Base-by-base conservation (phyloP, 805 yeast genomes). In the Teunomyces kruisii region DNA sequence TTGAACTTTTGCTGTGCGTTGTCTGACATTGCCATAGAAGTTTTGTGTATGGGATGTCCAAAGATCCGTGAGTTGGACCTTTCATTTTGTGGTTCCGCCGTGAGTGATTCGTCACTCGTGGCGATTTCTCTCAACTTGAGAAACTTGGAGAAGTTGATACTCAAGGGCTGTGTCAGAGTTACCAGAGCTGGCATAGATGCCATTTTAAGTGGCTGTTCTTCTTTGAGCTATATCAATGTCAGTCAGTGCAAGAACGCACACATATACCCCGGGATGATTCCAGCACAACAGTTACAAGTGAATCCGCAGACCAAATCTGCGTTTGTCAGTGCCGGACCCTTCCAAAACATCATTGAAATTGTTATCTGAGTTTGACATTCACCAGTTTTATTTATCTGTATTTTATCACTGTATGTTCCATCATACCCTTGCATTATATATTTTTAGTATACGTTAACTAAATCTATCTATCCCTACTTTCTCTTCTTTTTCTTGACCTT, bases 81-180 rank as follows among this genome's bases (percentile, higher is more conserved):
- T 28, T 80, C 88, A 8, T 86, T 84, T 56, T 86, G 92, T 63
- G 92, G 92, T 3, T 76, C 86, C 26, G 91, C 92, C 1, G 89
- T 86, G 4, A 81, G 88, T 55, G 92, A 86, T 54, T 74, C 82
- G 13, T 80, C 89, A 1, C 59, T 86, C 32, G 72, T 80, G 30
- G 77, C 84, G 0, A 72, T 86, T 8, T 79, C 87, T 2, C 59
- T 79, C 28, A 78, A 81, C 50, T 64, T 85, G 49, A 65, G 73
- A 43, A 56, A 68, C 28, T 61, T 86, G 50, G 74, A 75, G 43
- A 58, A 65, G 16, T 65, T 86, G 42, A 65, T 68, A 3, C 69
- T 86, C 14, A 80, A 79, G 43, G 92, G 94, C 1, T 86, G 94
- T 64, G 74, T 84, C 9, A 70, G 91, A 50, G 91, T 84, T 7